These are phyloP conservation scores for Claviceps monticola DNA, from an alignment of 2,329 filamentous ascomycete genomes.

Conservation along the genomic window DNA sequence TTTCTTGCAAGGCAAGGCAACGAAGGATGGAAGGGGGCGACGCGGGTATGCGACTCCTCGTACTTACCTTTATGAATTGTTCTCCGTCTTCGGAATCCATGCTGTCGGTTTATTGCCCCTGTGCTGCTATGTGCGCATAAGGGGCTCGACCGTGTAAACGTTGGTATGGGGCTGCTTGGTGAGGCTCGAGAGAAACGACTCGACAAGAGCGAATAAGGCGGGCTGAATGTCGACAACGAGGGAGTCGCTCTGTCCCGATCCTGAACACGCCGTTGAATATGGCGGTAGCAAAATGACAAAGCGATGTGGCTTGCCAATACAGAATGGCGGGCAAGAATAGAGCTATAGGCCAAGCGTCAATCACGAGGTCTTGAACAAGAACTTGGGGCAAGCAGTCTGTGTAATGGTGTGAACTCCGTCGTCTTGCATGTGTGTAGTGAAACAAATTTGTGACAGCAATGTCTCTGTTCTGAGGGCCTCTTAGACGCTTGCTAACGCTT, in stretches of 20 bases:
- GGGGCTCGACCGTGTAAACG: neutral
- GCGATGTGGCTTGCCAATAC: neutral
- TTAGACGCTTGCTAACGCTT: conserved; percentile 3
- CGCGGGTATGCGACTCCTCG: neutral
- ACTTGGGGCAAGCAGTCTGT: neutral
- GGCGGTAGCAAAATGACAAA: neutral
- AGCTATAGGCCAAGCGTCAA: neutral
- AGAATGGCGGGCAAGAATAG: neutral
- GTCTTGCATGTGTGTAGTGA: neutral
- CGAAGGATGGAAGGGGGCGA: neutral
- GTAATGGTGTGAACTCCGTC: neutral
- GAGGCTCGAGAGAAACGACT: neutral
- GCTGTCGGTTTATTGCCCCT: conserved; percentile 18
- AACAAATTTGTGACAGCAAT: neutral
- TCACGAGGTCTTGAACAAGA: neutral
- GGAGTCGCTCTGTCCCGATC: neutral
- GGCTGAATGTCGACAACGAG: neutral
- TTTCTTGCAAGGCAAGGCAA: neutral
- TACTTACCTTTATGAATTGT: conserved; percentile 68
- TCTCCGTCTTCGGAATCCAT: conserved; percentile 88
- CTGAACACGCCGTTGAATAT: neutral
- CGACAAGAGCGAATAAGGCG: neutral
- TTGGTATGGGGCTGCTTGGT: neutral
- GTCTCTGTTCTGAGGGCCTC: neutral
- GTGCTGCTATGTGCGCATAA: conserved; percentile 7